These are phyloP conservation scores for Lachancea fermentati DNA, from an alignment of 805 yeast species.

Conservation along the genomic window DNA sequence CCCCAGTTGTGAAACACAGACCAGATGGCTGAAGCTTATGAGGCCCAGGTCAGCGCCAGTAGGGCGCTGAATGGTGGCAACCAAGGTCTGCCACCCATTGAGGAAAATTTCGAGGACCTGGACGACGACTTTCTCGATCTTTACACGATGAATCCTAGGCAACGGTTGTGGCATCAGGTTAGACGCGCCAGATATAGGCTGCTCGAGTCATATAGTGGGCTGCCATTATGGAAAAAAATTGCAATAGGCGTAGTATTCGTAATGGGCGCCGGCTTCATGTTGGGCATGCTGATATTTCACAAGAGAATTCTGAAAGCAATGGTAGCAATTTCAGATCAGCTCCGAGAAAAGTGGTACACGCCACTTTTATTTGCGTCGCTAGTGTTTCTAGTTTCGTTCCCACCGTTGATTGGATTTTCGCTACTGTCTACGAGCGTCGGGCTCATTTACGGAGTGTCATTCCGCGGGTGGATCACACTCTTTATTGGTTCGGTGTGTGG, in stretches of 20 bases:
- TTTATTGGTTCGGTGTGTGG: constrained; percentile 68
- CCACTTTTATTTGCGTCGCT: constrained; percentile 43
- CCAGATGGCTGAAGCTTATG: constrained; percentile 16
- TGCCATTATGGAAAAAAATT: constrained; percentile 23
- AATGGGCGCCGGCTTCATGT: constrained; percentile 13
- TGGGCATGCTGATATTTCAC: constrained; percentile 24
- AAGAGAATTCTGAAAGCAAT: constrained; percentile 29
- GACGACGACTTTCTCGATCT: constrained; percentile 31
- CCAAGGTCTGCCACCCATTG: constrained; percentile 4
- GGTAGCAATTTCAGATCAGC: constrained; percentile 41
- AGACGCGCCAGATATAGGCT: constrained; percentile 14
- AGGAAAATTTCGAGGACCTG: constrained; percentile 18
- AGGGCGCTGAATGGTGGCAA: constrained; percentile 1
- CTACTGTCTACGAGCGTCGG: constrained; percentile 64
- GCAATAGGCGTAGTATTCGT: constrained; percentile 13
- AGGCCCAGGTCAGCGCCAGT: constrained; percentile 13
- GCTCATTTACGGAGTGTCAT: constrained; percentile 71
- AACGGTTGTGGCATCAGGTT: constrained; percentile 22
- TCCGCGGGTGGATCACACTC: constrained; percentile 70
- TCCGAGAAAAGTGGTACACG: constrained; percentile 39
- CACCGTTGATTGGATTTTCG: constrained; percentile 84
- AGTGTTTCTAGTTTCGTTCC: constrained; percentile 71
- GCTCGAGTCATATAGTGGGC: constrained; percentile 12
- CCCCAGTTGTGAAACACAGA: no score
- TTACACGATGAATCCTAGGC: constrained; percentile 30